Evolutionary conservation across 2,329 filamentous ascomycete species (phyloP).

Genomic region (Exophiala xenobiotica): DNA sequence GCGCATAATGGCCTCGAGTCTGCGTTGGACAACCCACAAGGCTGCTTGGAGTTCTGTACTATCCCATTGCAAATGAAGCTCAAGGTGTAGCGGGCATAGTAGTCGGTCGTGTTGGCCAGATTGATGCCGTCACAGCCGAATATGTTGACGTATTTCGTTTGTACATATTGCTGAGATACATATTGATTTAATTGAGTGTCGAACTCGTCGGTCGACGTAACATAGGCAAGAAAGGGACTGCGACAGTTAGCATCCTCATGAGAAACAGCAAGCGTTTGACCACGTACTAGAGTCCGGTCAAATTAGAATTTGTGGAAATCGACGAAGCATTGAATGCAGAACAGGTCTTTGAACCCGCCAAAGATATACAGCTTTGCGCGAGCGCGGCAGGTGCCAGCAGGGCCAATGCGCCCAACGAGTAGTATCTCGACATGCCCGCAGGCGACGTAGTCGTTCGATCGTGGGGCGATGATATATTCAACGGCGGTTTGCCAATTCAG

Average conservation of each 20-base stretch:
- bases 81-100: conserved; percentile 91
- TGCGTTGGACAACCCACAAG: conserved; percentile 65
- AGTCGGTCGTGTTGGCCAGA: conserved; percentile 71
- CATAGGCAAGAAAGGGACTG: conserved; percentile 82
- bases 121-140: conserved; percentile 79
- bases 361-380: conserved; percentile 58
- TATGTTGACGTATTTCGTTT: conserved; percentile 73
- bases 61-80: conserved; percentile 92
- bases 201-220: conserved; percentile 73
- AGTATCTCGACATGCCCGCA: conserved; percentile 19
- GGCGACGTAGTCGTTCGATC: conserved; percentile 1
- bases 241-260: conserved; percentile 31
- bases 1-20: conserved; percentile 78
- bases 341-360: conserved; percentile 68
- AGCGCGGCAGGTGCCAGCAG: conserved; percentile 12
- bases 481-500: conserved; percentile 10
- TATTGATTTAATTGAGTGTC: conserved; percentile 73
- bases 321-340: conserved; percentile 71
- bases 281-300: conserved; percentile 66
- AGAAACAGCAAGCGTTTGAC: conserved; percentile 9
- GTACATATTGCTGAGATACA: conserved; percentile 71
- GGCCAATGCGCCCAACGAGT: conserved; percentile 22
- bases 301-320: conserved; percentile 61
- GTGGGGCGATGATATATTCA: conserved; percentile 4
- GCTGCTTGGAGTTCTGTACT: conserved; percentile 77